phyloP scores from a whole-genome alignment of 495 filamentous ascomycete species.

The Friedmanniomyces simplex region DNA sequence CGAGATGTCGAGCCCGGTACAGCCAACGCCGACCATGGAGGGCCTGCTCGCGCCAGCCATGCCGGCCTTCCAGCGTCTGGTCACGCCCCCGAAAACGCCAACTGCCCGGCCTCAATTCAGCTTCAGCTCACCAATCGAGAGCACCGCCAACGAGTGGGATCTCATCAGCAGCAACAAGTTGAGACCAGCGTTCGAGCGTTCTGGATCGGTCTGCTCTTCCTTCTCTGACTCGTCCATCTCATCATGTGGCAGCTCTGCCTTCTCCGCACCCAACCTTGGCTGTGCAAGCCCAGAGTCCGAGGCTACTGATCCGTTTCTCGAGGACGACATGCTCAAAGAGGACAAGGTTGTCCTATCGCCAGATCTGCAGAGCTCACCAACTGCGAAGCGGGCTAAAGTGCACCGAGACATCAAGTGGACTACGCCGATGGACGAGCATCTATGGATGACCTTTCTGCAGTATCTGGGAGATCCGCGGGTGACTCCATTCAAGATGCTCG shows the following conservation, averaged over 20 bases:
- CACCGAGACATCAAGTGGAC: constrained; percentile 52
- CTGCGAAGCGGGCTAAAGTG: constrained; percentile 21
- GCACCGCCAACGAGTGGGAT: constrained; percentile 13
- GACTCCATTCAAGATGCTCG: constrained; percentile 85
- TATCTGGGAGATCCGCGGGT: constrained; percentile 88
- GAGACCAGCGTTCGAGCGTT: constrained; percentile 35
- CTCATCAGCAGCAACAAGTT: constrained; percentile 12
- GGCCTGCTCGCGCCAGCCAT: constrained; percentile 40
- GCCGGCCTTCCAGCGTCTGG: constrained; percentile 35
- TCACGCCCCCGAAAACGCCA: constrained; percentile 54
- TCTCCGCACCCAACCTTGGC: constrained; percentile 50
- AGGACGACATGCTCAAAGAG: constrained; percentile 35
- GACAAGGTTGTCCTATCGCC: constrained; percentile 20
- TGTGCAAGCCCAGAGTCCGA: constrained; percentile 61
- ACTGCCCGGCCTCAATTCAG: constrained; percentile 43
- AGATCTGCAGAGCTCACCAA: constrained; percentile 14
- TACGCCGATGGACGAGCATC: constrained; percentile 78
- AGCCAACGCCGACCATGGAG: constrained; percentile 14
- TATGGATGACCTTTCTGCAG: constrained; percentile 81
- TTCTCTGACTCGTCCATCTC: constrained; percentile 61
- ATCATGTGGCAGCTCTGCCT: constrained; percentile 53
- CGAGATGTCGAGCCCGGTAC: constrained; percentile 20
- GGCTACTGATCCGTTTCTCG: constrained; percentile 45
- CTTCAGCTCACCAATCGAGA: constrained; percentile 28
- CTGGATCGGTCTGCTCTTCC: constrained; percentile 51